These are phyloP conservation scores for Pestalotiopsis sp. DNA, from an alignment of 2,329 filamentous ascomycete species.

Conservation along the genomic window DNA sequence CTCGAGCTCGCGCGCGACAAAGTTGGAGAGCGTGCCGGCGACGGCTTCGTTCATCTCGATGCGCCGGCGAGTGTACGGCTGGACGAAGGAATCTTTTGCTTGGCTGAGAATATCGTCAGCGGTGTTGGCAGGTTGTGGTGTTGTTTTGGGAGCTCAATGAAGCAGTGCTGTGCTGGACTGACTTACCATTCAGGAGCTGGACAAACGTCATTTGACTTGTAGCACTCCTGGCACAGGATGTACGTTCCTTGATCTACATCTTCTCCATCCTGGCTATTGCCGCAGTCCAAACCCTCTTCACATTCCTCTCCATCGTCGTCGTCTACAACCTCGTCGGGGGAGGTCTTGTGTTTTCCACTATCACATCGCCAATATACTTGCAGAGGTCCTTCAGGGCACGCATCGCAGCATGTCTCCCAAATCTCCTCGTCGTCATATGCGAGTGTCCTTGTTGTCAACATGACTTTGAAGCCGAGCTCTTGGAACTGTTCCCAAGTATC, in stretches of 20 bases:
- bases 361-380: not conserved
- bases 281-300: not conserved
- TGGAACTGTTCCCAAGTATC: not conserved
- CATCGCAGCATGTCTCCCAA: not conserved
- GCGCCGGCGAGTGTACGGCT: not conserved
- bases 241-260: not conserved
- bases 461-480: not conserved
- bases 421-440: not conserved
- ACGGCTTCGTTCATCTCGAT: slow-evolving; percentile 6
- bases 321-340: not conserved
- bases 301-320: not conserved
- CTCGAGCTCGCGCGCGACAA: not conserved
- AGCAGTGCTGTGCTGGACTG: not conserved
- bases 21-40: not conserved
- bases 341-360: not conserved
- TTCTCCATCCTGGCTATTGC: not conserved
- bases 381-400: not conserved
- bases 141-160: not conserved
- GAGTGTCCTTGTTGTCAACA: slow-evolving; percentile 4
- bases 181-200: not conserved
- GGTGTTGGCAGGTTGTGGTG: not conserved
- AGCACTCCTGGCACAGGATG: not conserved
- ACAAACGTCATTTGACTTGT: not conserved
- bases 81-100: not conserved
- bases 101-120: not conserved